These are phyloP conservation scores for Tolypocladium nubicola DNA, from an alignment of 2,329 filamentous ascomycete species.

Conservation along the genomic window DNA sequence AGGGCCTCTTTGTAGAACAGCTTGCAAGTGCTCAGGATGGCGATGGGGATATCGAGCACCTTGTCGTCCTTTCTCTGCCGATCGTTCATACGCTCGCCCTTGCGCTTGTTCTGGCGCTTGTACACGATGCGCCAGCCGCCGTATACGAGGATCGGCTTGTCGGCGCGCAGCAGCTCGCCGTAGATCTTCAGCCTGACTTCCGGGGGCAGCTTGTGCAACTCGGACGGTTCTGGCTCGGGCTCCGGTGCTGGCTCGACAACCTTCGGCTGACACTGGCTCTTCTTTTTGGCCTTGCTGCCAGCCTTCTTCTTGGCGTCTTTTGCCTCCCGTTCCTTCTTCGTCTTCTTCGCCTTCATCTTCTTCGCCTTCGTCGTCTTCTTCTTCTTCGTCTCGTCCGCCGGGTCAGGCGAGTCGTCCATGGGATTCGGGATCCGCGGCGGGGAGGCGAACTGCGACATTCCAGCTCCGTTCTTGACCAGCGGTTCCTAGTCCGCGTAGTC, in stretches of 20 bases:
- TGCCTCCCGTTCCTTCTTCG: background rate
- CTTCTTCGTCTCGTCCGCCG: background rate
- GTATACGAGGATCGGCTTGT: slow-evolving; percentile 21
- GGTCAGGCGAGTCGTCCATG: background rate
- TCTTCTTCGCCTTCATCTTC: background rate
- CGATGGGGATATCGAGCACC: slow-evolving; percentile 18
- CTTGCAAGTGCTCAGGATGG: slow-evolving; percentile 26
- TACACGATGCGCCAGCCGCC: slow-evolving; percentile 22
- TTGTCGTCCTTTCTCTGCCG: background rate
- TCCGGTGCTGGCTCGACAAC: background rate
- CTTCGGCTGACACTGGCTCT: background rate
- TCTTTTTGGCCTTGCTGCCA: background rate
- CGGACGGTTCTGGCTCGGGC: too few species aligned
- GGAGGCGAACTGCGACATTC: background rate
- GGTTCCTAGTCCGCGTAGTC: background rate
- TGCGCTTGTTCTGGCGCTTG: slow-evolving; percentile 6
- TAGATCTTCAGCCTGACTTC: slow-evolving; percentile 22
- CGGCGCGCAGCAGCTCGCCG: slow-evolving; percentile 17
- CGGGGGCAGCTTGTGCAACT: slow-evolving; percentile 11
- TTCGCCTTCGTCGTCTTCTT: background rate
- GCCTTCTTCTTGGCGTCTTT: too few species aligned
- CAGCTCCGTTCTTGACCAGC: background rate
- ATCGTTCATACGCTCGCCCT: background rate
- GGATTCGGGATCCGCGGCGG: background rate
- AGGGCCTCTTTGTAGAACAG: slow-evolving; percentile 25